These are phyloP conservation scores for Populus deltoides DNA, from an alignment of 345 rosid genomes.

Conservation along the genomic window DNA sequence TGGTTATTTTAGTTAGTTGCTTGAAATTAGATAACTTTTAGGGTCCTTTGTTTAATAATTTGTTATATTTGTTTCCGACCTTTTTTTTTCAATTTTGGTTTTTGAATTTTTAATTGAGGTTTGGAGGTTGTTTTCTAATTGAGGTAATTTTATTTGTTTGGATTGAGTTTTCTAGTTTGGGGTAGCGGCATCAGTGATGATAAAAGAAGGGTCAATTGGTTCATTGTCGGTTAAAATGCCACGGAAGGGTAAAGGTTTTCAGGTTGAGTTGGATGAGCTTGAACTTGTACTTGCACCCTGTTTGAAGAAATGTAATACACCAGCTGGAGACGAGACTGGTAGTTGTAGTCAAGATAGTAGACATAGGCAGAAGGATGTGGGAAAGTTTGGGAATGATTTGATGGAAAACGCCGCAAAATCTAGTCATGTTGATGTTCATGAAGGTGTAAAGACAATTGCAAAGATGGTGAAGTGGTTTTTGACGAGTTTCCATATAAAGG, in stretches of 20 bases:
- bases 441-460: slow-evolving; percentile 94
- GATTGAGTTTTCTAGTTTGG: slow-evolving; percentile 48
- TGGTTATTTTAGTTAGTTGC: no score
- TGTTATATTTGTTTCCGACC: no score
- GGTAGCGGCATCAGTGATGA: slow-evolving; percentile 45
- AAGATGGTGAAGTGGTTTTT: slow-evolving; percentile 92
- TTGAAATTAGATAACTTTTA: no score
- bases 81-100: no score
- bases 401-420: slow-evolving; percentile 34
- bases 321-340: slow-evolving; percentile 29
- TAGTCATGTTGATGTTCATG: slow-evolving; percentile 63
- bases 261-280: slow-evolving; percentile 84
- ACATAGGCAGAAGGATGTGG: slow-evolving; percentile 25
- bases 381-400: slow-evolving; percentile 21
- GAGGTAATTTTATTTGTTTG: neutral
- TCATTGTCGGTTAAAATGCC: slow-evolving; percentile 79
- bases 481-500: slow-evolving; percentile 69
- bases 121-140: no score
- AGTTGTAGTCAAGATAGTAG: slow-evolving; percentile 18
- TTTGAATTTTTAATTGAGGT: no score
- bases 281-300: slow-evolving; percentile 76
- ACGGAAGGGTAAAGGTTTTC: slow-evolving; percentile 74
- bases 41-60: no score
- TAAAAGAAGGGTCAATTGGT: slow-evolving; percentile 92
- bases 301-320: slow-evolving; percentile 21